Evolutionary conservation across 257 asterid genomes (phyloP), one percentile per base, ranked within the genome.

Genomic region (Nicotiana otophora): DNA sequence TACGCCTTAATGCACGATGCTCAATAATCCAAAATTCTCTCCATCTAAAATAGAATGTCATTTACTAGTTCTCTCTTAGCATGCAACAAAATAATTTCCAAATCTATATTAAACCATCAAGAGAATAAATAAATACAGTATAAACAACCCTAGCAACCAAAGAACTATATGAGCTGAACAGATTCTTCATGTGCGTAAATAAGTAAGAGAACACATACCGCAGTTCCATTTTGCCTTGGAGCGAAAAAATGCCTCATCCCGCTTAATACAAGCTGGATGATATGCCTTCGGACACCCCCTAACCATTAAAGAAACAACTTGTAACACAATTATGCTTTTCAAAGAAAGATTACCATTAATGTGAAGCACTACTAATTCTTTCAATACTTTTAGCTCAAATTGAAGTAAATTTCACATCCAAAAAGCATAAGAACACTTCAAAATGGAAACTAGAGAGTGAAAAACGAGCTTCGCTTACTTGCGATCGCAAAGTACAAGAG

Each of bases 221-320:
- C 98, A 96, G 67, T 89, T 89, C 99, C 99, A 96, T 84, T 89
- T 94, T 1, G 98, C 89, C 84, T 90, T 93, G 36, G 98, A 90
- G 61, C 87, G 88, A 33, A 96, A 96, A 88, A 93, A 96, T 4
- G 92, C 90, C 86, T 94, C 98, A 16, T 94, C 98, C 51, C 99
- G 90, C 91, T 96, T 96, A 70, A 96, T 91, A 84, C 99, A 96
- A 10, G 97, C 92, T 15, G 98, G 94, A 83, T 96, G 99, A 81
- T 96, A 96, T 10, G 98, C 99, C 91, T 96, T 96, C 0, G 99
- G 98, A 81, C 99, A 96, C 9, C 97, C 98, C 98, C 99, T 96
- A 75, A 58, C 60, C 85, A 89, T 80, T 74, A 72, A 75, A 66
- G 80, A 83, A 84, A 84, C 63, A 82, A 10, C 77, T 72, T 72